These are phyloP conservation scores for Pseudocercospora musae DNA, from an alignment of 2,329 filamentous ascomycete species.

Conservation along the genomic window DNA sequence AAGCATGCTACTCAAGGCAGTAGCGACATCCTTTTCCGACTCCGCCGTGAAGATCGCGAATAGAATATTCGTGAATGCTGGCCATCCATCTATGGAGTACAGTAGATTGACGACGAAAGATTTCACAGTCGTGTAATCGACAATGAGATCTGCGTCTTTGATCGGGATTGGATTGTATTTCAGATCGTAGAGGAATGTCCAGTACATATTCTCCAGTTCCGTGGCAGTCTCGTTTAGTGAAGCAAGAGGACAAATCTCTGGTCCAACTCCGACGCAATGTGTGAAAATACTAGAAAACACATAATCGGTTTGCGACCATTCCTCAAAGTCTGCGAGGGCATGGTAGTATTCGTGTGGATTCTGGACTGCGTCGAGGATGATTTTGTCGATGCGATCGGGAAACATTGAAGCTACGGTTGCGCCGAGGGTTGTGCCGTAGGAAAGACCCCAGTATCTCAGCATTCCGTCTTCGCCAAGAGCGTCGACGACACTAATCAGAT, in stretches of 20 bases:
- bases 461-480: slow-evolving; percentile 43
- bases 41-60: background rate
- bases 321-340: background rate
- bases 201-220: background rate
- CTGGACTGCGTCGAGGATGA: slow-evolving; percentile 42
- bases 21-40: background rate
- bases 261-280: background rate
- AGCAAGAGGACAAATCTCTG: background rate
- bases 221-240: background rate
- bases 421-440: slow-evolving; percentile 45
- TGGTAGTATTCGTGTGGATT: background rate
- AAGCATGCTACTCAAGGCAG: background rate
- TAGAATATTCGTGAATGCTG: background rate
- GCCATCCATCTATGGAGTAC: background rate
- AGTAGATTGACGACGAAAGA: background rate
- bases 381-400: slow-evolving; percentile 34
- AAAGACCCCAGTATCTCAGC: slow-evolving; percentile 44
- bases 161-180: background rate
- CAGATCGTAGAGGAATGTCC: background rate
- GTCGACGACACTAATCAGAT: slow-evolving; percentile 47
- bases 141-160: background rate
- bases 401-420: slow-evolving; percentile 39
- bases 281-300: background rate
- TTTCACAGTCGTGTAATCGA: background rate
- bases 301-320: background rate